Conservation (phyloP, 148 eudicot genomes). For the Agrostemma githago region DNA sequence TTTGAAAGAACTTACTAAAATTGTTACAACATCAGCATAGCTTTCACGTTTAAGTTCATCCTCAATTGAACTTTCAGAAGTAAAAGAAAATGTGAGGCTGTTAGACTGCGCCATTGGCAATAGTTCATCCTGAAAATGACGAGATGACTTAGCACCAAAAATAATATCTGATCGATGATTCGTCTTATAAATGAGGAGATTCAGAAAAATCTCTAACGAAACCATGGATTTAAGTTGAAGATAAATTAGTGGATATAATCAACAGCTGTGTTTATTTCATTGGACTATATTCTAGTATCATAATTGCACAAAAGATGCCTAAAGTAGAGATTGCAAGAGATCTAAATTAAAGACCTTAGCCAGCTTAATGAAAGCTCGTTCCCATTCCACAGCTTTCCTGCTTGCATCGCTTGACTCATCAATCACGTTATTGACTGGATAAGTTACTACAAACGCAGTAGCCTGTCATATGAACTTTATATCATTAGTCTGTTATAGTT, state of each 20-base stretch:
- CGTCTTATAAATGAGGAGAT: no score
- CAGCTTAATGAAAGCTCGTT: conserved; percentile 65
- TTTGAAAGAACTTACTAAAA: conserved; percentile 38
- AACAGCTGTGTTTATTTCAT: background rate
- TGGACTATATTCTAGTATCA: background rate
- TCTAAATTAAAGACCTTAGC: conserved; percentile 39
- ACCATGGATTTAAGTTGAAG: no score
- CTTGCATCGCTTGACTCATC: conserved; percentile 47
- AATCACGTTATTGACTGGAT: conserved; percentile 58
- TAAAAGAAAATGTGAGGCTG: conserved; percentile 53
- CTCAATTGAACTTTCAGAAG: conserved; percentile 67
- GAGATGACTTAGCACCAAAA: conserved; percentile 5
- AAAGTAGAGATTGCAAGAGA: background rate
- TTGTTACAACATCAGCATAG: conserved; percentile 56
- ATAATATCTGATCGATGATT: background rate
- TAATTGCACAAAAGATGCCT: background rate
- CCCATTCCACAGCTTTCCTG: conserved; percentile 63
- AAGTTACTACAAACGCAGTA: conserved; percentile 61
- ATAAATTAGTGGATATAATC: background rate
- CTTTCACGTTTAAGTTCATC: conserved; percentile 64
- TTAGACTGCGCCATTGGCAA: conserved; percentile 46
- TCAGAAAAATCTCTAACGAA: no score
- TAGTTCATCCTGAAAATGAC: conserved; percentile 45
- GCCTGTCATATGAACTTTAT: conserved; percentile 38
- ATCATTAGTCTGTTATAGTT: conserved; percentile 10